phyloP scores from a whole-genome alignment of 2,329 filamentous ascomycete species.

The Triangularia verruculosa region DNA sequence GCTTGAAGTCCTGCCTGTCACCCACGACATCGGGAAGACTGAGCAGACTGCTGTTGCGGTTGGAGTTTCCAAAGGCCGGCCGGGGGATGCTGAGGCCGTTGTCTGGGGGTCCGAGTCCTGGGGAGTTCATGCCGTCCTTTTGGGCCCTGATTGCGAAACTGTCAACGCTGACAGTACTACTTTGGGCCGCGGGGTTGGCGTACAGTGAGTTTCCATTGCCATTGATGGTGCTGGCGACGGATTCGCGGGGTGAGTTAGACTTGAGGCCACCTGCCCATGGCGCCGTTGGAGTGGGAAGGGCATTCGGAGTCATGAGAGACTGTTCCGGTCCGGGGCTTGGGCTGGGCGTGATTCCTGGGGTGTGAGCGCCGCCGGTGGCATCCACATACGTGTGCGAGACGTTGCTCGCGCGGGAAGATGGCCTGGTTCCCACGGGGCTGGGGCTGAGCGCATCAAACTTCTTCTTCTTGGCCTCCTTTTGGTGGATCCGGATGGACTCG shows the following conservation, averaged over 20 bases:
- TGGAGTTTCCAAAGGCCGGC: constrained; percentile 19
- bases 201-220: constrained; percentile 20
- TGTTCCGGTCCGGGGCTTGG: constrained; percentile 18
- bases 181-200: constrained; percentile 19
- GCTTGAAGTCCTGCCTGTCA: constrained; percentile 34
- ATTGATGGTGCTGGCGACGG: constrained; percentile 25
- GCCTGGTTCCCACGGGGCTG: constrained; percentile 18
- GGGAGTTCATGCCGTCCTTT: constrained; percentile 24
- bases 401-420: constrained; percentile 24
- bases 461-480: constrained; percentile 33
- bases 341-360: not conserved
- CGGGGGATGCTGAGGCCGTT: constrained; percentile 24
- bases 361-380: not conserved
- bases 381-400: constrained; percentile 15
- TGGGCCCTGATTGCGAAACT: constrained; percentile 29
- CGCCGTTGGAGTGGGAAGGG: constrained; percentile 20
- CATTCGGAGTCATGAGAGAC: constrained; percentile 20
- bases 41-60: constrained; percentile 30
- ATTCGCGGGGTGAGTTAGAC: constrained; percentile 22
- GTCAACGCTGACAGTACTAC: constrained; percentile 29
- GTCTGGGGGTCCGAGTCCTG: constrained; percentile 16
- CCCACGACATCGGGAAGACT: constrained; percentile 30
- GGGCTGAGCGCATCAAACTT: constrained; percentile 26
- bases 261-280: constrained; percentile 23
- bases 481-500: constrained; percentile 53